Evolutionary conservation across 495 filamentous ascomycete species (phyloP).

Genomic region (Penicillium canescens): DNA sequence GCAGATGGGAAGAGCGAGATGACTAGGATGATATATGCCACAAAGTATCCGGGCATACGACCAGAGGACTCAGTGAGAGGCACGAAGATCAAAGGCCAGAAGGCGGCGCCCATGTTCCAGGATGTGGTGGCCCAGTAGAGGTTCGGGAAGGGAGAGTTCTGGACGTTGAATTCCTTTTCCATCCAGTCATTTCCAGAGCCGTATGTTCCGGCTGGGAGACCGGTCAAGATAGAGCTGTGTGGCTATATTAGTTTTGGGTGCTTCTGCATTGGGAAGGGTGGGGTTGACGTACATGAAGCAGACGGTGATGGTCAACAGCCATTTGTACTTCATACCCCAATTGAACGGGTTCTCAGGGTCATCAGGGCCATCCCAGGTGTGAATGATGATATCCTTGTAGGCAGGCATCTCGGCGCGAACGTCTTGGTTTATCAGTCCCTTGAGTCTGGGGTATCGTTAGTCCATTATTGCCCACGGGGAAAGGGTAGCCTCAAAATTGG

Average conservation of each 20-base stretch:
- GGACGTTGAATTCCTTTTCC: slow-evolving; percentile 39
- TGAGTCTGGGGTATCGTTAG: not conserved
- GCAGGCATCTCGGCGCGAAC: slow-evolving; percentile 2
- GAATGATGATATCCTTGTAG: slow-evolving; percentile 27
- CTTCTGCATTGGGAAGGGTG: not conserved
- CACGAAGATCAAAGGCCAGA: slow-evolving; percentile 51
- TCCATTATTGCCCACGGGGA: not conserved
- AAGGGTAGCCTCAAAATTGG: not conserved
- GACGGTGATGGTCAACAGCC: slow-evolving; percentile 40
- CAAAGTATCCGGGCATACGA: slow-evolving; percentile 49
- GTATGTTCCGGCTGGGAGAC: slow-evolving; percentile 43
- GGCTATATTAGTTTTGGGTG: not conserved
- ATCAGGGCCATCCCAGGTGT: slow-evolving; percentile 34
- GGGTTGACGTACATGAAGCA: slow-evolving; percentile 36
- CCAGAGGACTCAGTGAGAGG: slow-evolving; percentile 55
- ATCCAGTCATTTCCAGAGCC: slow-evolving; percentile 41
- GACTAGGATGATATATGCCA: slow-evolving; percentile 48
- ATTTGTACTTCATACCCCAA: slow-evolving; percentile 31
- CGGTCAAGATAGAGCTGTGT: slow-evolving; percentile 41
- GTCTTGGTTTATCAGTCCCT: not conserved
- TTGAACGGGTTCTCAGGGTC: slow-evolving; percentile 35
- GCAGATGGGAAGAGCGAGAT: slow-evolving; percentile 50
- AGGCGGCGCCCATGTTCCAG: slow-evolving; percentile 56
- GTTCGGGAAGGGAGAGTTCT: slow-evolving; percentile 45
- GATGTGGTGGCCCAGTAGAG: slow-evolving; percentile 48